Conservation (phyloP, 106 monocot genomes). For the Dendrobium officinale region DNA sequence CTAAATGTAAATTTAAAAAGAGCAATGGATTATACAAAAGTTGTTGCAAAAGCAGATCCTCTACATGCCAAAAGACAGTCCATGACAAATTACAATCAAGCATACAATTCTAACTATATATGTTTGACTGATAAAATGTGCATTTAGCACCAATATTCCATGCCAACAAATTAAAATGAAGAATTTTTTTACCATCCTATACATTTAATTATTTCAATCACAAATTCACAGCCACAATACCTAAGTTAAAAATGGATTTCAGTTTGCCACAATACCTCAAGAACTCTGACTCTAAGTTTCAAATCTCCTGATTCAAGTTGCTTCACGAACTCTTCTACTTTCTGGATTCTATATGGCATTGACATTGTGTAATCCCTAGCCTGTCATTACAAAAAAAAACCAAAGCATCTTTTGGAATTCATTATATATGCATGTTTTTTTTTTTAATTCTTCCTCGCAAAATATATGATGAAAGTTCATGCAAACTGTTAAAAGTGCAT, state of each 20-base stretch:
- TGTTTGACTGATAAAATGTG: neutral
- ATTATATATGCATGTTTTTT: neutral
- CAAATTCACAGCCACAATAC: neutral
- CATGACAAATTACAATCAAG: neutral
- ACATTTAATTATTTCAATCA: neutral
- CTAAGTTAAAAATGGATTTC: neutral
- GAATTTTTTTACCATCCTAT: neutral
- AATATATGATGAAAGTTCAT: neutral
- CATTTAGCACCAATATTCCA: too few relatives aligned
- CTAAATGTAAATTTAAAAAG: neutral
- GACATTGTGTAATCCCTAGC: slow-evolving; percentile 76
- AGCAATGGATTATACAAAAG: neutral
- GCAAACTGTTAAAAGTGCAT: neutral
- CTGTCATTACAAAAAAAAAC: slow-evolving; percentile 27
- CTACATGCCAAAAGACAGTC: neutral
- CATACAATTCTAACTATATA: neutral
- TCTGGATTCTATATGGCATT: slow-evolving; percentile 86
- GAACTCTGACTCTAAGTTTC: slow-evolving; percentile 86
- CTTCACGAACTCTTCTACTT: slow-evolving; percentile 81
- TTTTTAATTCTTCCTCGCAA: neutral
- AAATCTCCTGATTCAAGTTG: slow-evolving; percentile 90
- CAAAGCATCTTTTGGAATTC: neutral
- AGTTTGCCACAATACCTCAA: slow-evolving; percentile 55
- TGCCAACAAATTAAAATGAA: too few relatives aligned
- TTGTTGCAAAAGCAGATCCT: neutral